A percentile compares a stretch with the other conserved stretches of the same genome.
Conservation (phyloP, 805 yeast genomes). For the Torulaspora maleeae region DNA sequence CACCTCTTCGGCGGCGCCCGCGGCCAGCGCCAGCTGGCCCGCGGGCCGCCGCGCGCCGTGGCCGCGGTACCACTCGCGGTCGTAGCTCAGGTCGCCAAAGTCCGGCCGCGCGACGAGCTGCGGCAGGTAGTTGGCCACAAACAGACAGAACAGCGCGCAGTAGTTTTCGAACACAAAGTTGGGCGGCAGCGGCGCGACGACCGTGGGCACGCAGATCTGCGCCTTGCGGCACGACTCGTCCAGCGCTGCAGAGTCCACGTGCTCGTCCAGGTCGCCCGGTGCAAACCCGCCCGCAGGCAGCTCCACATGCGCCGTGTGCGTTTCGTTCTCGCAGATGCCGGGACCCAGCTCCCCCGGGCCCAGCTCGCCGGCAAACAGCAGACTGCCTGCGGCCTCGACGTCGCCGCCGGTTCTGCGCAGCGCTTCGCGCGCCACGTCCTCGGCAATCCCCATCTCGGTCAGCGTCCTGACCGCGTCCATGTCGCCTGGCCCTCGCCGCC, state of each 20-base stretch:
- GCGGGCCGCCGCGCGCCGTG: no score
- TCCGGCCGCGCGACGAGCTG: conserved; percentile 23
- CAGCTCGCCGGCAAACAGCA: conserved; percentile 17
- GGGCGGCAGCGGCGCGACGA: conserved; percentile 25
- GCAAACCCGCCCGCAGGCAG: conserved; percentile 6
- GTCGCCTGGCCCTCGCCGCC: conserved; percentile 1
- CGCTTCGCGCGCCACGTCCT: conserved; percentile 58
- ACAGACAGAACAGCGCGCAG: conserved; percentile 28
- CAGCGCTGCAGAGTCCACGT: conserved; percentile 1
- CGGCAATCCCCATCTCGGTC: conserved; percentile 66
- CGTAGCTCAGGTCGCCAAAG: conserved; percentile 23
- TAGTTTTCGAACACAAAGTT: conserved; percentile 30
- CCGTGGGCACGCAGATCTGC: conserved; percentile 22
- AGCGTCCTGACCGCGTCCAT: conserved; percentile 45
- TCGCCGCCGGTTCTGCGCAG: conserved; percentile 48
- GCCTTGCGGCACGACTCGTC: conserved; percentile 4
- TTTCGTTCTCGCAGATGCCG: conserved; percentile 6
- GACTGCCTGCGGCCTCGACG: conserved; percentile 58
- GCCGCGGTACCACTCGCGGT: conserved; percentile 27
- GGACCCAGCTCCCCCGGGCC: conserved; percentile 16
- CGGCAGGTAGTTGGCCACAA: conserved; percentile 26
- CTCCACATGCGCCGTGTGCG: conserved; percentile 5
- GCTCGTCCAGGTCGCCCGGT: conserved; percentile 7
- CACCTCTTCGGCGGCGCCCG: conserved; percentile 6
- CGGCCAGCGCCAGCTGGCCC: conserved; percentile 8